Evolutionary conservation across 495 filamentous ascomycete genomes (phyloP).

Genomic region (Wilcoxina mikolae): DNA sequence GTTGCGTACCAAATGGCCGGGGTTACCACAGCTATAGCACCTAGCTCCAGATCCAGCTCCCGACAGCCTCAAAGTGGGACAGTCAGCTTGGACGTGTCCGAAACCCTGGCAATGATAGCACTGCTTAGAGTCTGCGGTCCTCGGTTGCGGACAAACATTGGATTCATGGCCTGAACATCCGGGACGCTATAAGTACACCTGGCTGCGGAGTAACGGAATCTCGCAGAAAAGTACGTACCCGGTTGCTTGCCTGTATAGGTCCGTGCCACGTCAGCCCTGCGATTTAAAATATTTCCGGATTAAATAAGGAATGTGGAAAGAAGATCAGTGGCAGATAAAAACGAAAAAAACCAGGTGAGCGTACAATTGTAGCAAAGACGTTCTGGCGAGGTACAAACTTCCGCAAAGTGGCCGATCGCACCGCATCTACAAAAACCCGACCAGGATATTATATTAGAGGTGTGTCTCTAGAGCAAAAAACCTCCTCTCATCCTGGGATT

Average conservation of each 20-base stretch:
- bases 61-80: slow-evolving; percentile 87
- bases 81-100: slow-evolving; percentile 97
- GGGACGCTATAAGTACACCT: slow-evolving; percentile 17
- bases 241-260: slow-evolving; percentile 58
- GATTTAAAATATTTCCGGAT: slow-evolving; percentile 22
- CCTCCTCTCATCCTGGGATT: neutral
- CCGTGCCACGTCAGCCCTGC: slow-evolving; percentile 21
- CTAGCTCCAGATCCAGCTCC: slow-evolving; percentile 57
- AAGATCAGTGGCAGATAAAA: neutral
- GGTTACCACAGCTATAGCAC: slow-evolving; percentile 91
- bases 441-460: slow-evolving; percentile 1
- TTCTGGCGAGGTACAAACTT: slow-evolving; percentile 92
- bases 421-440: slow-evolving; percentile 44
- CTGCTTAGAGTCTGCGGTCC: slow-evolving; percentile 96
- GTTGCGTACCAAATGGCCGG: slow-evolving; percentile 61
- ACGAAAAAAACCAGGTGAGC: slow-evolving; percentile 21
- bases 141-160: slow-evolving; percentile 86
- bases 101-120: slow-evolving; percentile 99
- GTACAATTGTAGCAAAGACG: slow-evolving; percentile 98
- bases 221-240: slow-evolving; percentile 37
- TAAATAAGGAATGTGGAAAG: slow-evolving; percentile 1
- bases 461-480: neutral
- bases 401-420: slow-evolving; percentile 96
- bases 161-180: slow-evolving; percentile 74
- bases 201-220: neutral